Evolutionary conservation across 257 asterid genomes (phyloP), one percentile per base, ranked within the genome.

Genomic region (Gynochthodes officinalis): DNA sequence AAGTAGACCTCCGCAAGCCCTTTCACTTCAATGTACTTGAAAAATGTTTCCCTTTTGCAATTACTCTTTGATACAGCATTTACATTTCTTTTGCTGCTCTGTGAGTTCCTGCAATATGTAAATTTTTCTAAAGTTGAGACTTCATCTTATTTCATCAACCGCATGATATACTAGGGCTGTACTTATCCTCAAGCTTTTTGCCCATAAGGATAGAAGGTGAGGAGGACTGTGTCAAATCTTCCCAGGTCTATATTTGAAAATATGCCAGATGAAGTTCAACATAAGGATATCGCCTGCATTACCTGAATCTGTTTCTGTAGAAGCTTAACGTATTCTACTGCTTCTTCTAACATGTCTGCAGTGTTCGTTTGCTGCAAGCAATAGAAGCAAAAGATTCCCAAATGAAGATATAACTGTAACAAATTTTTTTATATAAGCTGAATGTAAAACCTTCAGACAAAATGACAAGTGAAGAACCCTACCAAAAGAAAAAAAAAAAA

Each of bases 311-410:
- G 93, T 60, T 72, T 86, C 84, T 93, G 97, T 37, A 90, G 90
- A 80, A 81, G 80, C 79, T 89, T 90, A 72, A 90, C 98, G 71
- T 93, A 93, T 68, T 87, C 88, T 32, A 90, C 97, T 46, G 97
- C 98, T 79, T 93, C 98, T 14, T 93, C 98, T 75, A 93, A 88
- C 98, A 90, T 90, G 89, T 93, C 97, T n/a, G 97, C 93, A 0
- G 98, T 93, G 87, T 90, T 93, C 3, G 97, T 93, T 93, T 89
- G 97, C 97, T 93, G 93, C 87, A 75, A 46, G 43, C 33, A 64
- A 46, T 30, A 80, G 74, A 79, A 74, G 59, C 59, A 73, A 75
- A 64, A 78, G 46, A 40, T 72, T 35, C 49, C 66, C 44, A 27
- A 44, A 4, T 42, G 42, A 69, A 44, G 18, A 67, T 65, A 28